Conservation (phyloP, 2,329 filamentous ascomycete genomes). For the Arthrobotrys megalospora region DNA sequence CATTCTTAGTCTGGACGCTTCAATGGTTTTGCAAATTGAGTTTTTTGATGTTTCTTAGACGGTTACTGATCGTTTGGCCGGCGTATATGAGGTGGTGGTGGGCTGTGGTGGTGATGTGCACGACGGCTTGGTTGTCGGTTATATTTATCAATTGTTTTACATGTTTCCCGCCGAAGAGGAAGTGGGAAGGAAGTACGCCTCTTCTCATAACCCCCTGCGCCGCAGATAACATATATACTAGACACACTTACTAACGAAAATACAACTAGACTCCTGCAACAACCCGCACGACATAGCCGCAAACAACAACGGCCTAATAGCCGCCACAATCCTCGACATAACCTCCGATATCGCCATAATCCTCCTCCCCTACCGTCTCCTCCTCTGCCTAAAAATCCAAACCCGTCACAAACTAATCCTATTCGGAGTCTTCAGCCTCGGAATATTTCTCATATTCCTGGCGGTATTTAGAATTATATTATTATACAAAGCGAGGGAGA, state of each 20-base stretch:
- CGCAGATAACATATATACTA: no score
- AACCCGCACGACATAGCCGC: conserved; percentile 35
- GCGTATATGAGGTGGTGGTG: conserved; percentile 50
- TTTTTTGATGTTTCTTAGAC: conserved; percentile 31
- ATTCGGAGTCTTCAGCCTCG: conserved; percentile 14
- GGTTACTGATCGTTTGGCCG: conserved; percentile 37
- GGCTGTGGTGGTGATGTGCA: conserved; percentile 21
- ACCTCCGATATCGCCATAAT: conserved; percentile 28
- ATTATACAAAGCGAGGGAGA: conserved; percentile 16
- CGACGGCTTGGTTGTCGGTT: conserved; percentile 16
- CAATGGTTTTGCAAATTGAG: conserved; percentile 37
- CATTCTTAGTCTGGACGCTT: conserved; percentile 31
- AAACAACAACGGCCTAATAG: conserved; percentile 43
- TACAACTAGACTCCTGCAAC: conserved; percentile 26
- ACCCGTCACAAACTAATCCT: conserved; percentile 29
- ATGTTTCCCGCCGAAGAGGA: conserved; percentile 45
- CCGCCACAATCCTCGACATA: conserved; percentile 39
- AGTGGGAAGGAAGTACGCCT: conserved; percentile 41
- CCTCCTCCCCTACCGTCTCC: conserved; percentile 26
- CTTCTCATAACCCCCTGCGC: no score
- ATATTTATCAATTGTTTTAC: conserved; percentile 36
- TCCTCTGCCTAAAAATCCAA: conserved; percentile 28
- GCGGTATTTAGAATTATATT: conserved; percentile 19
- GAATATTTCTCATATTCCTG: conserved; percentile 36
- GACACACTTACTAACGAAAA: no score